Base-by-base conservation (phyloP, 306 rosid species). In the Benincasa hispida region DNA sequence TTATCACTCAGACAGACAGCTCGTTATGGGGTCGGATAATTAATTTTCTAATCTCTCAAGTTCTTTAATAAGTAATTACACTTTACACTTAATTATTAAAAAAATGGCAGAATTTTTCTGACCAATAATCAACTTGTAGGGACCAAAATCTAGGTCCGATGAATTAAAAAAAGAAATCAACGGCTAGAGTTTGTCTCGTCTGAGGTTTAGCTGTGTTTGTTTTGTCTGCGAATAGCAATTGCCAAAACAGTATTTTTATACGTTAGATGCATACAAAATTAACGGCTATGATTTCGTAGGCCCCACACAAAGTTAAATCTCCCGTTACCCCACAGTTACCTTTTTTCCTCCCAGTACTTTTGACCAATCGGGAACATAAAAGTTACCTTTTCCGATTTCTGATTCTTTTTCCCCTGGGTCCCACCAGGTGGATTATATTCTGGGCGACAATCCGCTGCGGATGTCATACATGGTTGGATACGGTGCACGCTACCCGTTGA, bases 391-490 rank as follows among this genome's bases (percentile, higher is more conserved):
- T 68, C n/a, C 55, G 10, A 37, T 35, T 66, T 65, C 27, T 39
- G n/a, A 10, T 13, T 14, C 28, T 3, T 5, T 41, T 56, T 69
- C n/a, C 69, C 58, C 47, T 78, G 83, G 89, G 76, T 67, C 75
- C 65, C 55, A 54, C 72, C 78, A 95, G 98, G 99, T 95, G 85
- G 96, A 92, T 79, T 89, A 95, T 76, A 95, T 95, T 82, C 90
- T 92, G 0, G 99, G 99, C 32, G 97, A 95, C 76, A 92, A 95
- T 83, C 97, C 99, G 0, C 12, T 92, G 84, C 80, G 87, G 74
- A 95, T 95, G 91, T 95, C 99, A 32, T 95, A 92, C 87, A 92
- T 95, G 99, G 99, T 95, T 47, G 99, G 99, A 58, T 92, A 92
- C 32, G 99, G 99, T 37, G 77, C 86, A 21, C 92, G 83, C 76